Evolutionary conservation across 176 grass and related monocot species (phyloP).

Genomic region (barley (Hordeum vulgare)): MorexV3_pseudomolecules_assembly NC_058520.1:571200558-571201057

Average conservation of each 20-base stretch:
- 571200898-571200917: conserved; percentile 40
- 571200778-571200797: conserved; percentile 63
- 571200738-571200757: conserved; percentile 36
- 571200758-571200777: conserved; percentile 55
- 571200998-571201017: conserved; percentile 38
- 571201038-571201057: conserved; percentile 77
- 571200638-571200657: conserved; percentile 58
- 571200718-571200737: conserved; percentile 45
- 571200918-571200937: conserved; percentile 33
- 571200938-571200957: conserved; percentile 32
- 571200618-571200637: conserved; percentile 54
- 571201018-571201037: conserved; percentile 39
- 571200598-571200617: conserved; percentile 53
- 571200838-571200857: conserved; percentile 46
- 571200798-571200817: conserved; percentile 71
- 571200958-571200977: conserved; percentile 36
- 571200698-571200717: conserved; percentile 60
- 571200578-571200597: conserved; percentile 45
- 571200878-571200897: conserved; percentile 38
- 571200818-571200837: conserved; percentile 87
- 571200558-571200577: conserved; percentile 29
- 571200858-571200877: conserved; percentile 34
- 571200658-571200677: conserved; percentile 51
- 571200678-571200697: conserved; percentile 56
- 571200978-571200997: conserved; percentile 62